A percentile compares a stretch with the other conserved stretches of the same genome.
These are phyloP conservation scores for Cucurbita argyrosperma DNA, from an alignment of 306 rosid species.

Conservation along the genomic window DNA sequence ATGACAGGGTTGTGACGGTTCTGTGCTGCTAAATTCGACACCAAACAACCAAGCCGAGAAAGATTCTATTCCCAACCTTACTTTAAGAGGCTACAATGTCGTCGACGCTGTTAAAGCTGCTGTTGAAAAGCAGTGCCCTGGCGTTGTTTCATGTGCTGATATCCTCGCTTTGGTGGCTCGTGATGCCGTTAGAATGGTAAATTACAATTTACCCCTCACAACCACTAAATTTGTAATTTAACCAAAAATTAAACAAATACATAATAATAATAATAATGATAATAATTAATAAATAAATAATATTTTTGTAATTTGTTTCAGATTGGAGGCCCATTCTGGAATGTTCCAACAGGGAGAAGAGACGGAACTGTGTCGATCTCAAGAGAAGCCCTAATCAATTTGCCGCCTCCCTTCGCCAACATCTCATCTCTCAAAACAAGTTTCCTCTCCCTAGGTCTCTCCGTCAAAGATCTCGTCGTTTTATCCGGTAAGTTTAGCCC, in stretches of 20 bases:
- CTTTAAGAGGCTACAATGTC: slow-evolving; percentile 23
- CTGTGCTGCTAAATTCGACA: slow-evolving; percentile 17
- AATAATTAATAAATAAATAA: too few relatives aligned
- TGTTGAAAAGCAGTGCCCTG: slow-evolving; percentile 24
- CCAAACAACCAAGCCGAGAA: slow-evolving; percentile 15
- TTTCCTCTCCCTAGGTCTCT: slow-evolving; percentile 15
- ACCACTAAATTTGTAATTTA: too few relatives aligned
- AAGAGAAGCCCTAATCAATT: slow-evolving; percentile 1
- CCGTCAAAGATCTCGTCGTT: slow-evolving; percentile 20
- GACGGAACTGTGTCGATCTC: slow-evolving; percentile 21
- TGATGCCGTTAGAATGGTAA: slow-evolving; percentile 13
- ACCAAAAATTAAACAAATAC: too few relatives aligned
- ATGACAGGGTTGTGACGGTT: slow-evolving; percentile 33
- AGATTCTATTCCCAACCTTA: slow-evolving; percentile 10
- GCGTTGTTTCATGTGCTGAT: slow-evolving; percentile 32
- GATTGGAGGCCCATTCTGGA: slow-evolving; percentile 21
- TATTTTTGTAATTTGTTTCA: background rate
- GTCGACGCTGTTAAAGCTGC: slow-evolving; percentile 22
- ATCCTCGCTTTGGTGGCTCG: slow-evolving; percentile 20
- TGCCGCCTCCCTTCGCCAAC: slow-evolving; percentile 19
- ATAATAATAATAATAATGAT: too few relatives aligned
- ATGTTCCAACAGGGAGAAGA: slow-evolving; percentile 26
- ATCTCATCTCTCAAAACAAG: slow-evolving; percentile 12
- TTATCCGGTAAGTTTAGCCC: slow-evolving; percentile 13
- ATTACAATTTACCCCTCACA: background rate